Conservation (phyloP, 2,329 filamentous ascomycete species). For the Lachnellula subtilissima region DNA sequence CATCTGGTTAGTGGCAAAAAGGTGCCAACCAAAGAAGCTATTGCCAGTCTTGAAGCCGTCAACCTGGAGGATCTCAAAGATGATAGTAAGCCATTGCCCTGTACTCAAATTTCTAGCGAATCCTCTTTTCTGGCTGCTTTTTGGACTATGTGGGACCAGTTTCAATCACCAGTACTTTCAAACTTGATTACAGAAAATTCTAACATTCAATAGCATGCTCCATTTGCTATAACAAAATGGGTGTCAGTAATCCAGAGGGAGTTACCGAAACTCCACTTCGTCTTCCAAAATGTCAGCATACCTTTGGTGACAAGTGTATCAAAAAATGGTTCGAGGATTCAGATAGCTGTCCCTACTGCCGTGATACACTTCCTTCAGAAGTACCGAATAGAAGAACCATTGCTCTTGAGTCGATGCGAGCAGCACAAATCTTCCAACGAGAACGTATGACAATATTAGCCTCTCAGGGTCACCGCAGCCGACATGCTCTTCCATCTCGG, state of each 20-base stretch:
- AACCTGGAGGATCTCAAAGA: constrained; percentile 24
- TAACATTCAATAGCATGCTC: constrained; percentile 45
- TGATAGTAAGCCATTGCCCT: constrained; percentile 26
- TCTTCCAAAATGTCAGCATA: constrained; percentile 57
- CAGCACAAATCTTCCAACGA: constrained; percentile 2
- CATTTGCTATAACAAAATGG: constrained; percentile 62
- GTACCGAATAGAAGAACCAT: constrained; percentile 14
- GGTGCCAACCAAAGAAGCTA: constrained; percentile 25
- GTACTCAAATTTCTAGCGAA: neutral
- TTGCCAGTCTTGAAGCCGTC: constrained; percentile 27
- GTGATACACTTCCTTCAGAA: constrained; percentile 55
- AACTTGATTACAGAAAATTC: neutral
- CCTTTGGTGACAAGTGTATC: constrained; percentile 61
- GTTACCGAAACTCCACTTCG: constrained; percentile 52
- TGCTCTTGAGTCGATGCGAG: constrained; percentile 5
- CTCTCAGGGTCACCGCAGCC: neutral
- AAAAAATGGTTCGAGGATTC: constrained; percentile 61
- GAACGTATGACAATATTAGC: constrained; percentile 6
- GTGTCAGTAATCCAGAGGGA: constrained; percentile 52
- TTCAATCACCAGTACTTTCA: neutral
- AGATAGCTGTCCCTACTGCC: constrained; percentile 60
- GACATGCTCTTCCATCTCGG: neutral
- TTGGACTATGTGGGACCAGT: too few species aligned
- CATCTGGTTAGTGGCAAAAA: constrained; percentile 21
- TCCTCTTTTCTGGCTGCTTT: neutral